Evolutionary conservation across 2,329 filamentous ascomycete genomes (phyloP).

Genomic region (Aspergillus cejpii): DNA sequence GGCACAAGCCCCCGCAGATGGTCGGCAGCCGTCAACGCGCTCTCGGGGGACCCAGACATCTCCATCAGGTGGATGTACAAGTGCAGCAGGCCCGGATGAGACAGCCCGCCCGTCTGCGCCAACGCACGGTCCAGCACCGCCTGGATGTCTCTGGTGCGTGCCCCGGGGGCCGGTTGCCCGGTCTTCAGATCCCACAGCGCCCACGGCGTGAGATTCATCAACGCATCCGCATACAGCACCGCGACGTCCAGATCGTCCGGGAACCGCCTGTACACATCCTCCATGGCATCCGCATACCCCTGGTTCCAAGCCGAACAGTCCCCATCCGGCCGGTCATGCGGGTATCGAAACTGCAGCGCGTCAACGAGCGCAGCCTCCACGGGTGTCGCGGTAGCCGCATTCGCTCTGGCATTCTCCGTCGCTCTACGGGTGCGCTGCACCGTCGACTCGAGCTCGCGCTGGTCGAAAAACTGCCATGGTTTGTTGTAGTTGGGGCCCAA

Average conservation of each 20-base stretch:
- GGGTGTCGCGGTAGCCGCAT: slow-evolving; percentile 36
- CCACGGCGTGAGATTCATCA: slow-evolving; percentile 63
- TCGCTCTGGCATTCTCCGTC: slow-evolving; percentile 39
- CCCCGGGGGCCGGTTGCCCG: slow-evolving; percentile 49
- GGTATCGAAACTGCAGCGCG: slow-evolving; percentile 58
- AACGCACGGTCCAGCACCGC: slow-evolving; percentile 55
- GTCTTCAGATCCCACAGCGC: slow-evolving; percentile 56
- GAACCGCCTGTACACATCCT: slow-evolving; percentile 47
- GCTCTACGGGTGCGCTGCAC: slow-evolving; percentile 47
- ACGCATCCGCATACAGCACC: slow-evolving; percentile 56
- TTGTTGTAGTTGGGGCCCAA: slow-evolving; percentile 75
- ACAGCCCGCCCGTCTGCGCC: slow-evolving; percentile 40
- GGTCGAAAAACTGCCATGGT: slow-evolving; percentile 65
- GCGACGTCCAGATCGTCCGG: slow-evolving; percentile 57
- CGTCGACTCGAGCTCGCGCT: slow-evolving; percentile 48
- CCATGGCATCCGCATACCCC: slow-evolving; percentile 58
- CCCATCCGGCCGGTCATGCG: slow-evolving; percentile 43
- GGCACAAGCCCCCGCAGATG: slow-evolving; percentile 58
- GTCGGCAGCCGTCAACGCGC: slow-evolving; percentile 56
- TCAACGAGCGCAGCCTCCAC: slow-evolving; percentile 58
- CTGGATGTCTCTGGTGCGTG: slow-evolving; percentile 55
- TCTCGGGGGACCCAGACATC: slow-evolving; percentile 62
- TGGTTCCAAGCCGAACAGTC: slow-evolving; percentile 53
- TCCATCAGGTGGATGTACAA: slow-evolving; percentile 73
- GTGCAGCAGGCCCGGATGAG: slow-evolving; percentile 66